phyloP scores from a whole-genome alignment of 306 rosid species.

The Carpinus viminea region DNA sequence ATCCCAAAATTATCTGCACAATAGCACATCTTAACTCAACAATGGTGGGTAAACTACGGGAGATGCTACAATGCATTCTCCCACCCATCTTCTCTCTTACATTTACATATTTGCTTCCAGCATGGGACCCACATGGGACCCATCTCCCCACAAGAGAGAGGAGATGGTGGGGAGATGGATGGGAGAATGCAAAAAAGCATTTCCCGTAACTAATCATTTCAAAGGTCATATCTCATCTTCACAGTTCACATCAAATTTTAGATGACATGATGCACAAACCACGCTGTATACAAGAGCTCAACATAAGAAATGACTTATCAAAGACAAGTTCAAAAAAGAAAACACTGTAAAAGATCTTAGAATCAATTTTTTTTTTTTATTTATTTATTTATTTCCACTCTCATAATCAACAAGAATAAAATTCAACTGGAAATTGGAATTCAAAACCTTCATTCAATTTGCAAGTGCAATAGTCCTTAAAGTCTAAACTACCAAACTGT shows the following conservation, averaged over 20 bases:
- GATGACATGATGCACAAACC: neutral
- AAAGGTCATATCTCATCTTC: neutral
- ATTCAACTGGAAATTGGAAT: neutral
- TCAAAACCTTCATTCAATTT: neutral
- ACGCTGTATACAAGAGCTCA: neutral
- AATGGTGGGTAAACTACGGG: neutral
- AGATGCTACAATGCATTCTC: no score
- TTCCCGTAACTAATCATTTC: no score
- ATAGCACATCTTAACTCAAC: neutral
- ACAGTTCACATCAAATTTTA: neutral
- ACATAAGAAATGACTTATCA: neutral
- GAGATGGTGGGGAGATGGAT: no score
- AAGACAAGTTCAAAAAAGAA: neutral
- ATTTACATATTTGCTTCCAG: no score
- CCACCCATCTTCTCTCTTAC: no score
- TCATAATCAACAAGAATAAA: neutral
- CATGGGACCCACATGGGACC: no score
- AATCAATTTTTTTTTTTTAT: neutral
- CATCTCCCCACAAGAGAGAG: no score
- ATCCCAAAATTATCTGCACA: conserved; percentile 74
- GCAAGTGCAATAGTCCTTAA: neutral
- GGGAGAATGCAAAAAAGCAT: no score
- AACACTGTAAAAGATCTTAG: neutral
- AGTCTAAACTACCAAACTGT: neutral
- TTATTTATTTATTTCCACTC: neutral